These are phyloP conservation scores for Cyphellophora attinorum DNA, from an alignment of 2,329 filamentous ascomycete species.

Conservation along the genomic window DNA sequence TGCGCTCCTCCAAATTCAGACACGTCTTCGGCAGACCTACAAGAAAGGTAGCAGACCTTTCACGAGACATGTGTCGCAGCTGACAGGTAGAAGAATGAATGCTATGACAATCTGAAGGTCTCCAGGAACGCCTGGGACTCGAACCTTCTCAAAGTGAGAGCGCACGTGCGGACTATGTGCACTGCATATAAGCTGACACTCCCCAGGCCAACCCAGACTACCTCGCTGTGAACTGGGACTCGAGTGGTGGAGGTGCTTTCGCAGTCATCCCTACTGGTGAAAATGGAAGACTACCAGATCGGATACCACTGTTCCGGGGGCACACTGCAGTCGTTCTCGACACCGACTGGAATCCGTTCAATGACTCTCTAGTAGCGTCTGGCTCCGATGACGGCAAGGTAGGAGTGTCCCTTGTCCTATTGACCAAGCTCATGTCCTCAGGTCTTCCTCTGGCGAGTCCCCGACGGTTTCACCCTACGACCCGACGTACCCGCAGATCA, in stretches of 20 bases:
- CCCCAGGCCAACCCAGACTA: conserved; percentile 85
- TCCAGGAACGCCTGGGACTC: conserved; percentile 99
- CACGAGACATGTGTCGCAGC: too few species aligned
- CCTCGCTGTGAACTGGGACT: conserved; percentile 96
- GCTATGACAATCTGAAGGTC: conserved; percentile 95
- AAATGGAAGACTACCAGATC: conserved; percentile 81
- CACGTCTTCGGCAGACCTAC: conserved; percentile 96
- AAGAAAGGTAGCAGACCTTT: conserved; percentile 55
- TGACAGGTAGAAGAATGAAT: conserved; percentile 58
- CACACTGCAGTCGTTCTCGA: conserved; percentile 94
- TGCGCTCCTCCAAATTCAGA: conserved; percentile 66
- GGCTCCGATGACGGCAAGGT: conserved; percentile 92
- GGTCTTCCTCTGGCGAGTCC: conserved; percentile 93
- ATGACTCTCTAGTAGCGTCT: conserved; percentile 85
- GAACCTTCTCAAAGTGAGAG: conserved; percentile 82
- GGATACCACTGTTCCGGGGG: conserved; percentile 87
- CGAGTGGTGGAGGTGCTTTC: conserved; percentile 90
- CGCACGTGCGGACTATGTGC: conserved; percentile 9
- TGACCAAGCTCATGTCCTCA: conserved; percentile 19
- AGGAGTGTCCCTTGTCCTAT: conserved; percentile 9
- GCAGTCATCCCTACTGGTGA: conserved; percentile 88
- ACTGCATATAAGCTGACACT: conserved; percentile 18
- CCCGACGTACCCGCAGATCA: conserved; percentile 68
- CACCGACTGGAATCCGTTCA: conserved; percentile 98
- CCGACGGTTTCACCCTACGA: conserved; percentile 73